Evolutionary conservation across 2,329 filamentous ascomycete genomes (phyloP).

Genomic region (Tolypocladium sp.): DNA sequence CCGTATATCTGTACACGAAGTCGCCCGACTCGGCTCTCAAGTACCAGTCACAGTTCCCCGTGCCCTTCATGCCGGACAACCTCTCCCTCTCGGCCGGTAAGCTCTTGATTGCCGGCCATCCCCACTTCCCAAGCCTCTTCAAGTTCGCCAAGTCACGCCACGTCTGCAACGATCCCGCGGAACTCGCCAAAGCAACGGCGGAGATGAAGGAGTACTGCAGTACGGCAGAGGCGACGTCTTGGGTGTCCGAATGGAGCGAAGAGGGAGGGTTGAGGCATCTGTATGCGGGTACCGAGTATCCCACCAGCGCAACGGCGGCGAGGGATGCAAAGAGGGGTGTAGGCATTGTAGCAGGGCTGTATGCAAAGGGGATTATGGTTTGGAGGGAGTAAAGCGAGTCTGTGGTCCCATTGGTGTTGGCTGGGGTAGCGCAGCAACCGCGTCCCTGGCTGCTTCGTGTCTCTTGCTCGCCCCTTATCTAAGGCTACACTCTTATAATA

Average conservation of each 20-base stretch:
- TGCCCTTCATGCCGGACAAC: conserved; percentile 31
- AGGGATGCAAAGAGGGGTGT: conserved; percentile 18
- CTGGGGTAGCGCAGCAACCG: no score
- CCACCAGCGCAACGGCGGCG: conserved; percentile 22
- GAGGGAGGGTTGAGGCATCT: conserved; percentile 19
- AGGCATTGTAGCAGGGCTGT: conserved; percentile 27
- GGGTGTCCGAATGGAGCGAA: conserved; percentile 26
- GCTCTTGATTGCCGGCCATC: conserved; percentile 31
- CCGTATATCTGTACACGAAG: conserved; percentile 20
- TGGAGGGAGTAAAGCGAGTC: conserved; percentile 11
- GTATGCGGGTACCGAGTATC: conserved; percentile 22
- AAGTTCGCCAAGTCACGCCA: conserved; percentile 21
- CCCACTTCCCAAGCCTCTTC: conserved; percentile 20
- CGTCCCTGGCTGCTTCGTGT: no score
- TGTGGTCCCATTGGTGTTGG: no score
- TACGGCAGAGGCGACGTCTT: conserved; percentile 10
- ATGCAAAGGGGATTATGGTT: conserved; percentile 24
- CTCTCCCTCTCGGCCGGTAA: conserved; percentile 18
- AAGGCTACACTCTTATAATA: no score
- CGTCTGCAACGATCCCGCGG: conserved; percentile 22
- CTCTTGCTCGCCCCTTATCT: no score
- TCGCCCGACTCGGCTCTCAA: neutral
- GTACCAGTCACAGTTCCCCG: conserved; percentile 1
- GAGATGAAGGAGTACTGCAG: conserved; percentile 6
- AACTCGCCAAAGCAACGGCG: conserved; percentile 12